phyloP scores from a whole-genome alignment of 495 filamentous ascomycete genomes.

The Bathelium albidoporum region DNA sequence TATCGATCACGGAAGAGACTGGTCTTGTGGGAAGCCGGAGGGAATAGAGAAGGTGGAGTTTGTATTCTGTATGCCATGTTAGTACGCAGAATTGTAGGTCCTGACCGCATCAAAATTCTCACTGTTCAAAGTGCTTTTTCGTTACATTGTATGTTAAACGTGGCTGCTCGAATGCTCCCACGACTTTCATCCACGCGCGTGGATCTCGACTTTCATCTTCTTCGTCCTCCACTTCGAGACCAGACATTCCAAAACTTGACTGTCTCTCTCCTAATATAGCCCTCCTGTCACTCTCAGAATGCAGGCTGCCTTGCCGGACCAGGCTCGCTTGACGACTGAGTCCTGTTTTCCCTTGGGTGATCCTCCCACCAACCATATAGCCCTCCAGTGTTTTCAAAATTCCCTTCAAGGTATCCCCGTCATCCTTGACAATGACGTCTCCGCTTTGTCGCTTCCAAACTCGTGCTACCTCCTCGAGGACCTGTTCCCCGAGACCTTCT shows the following conservation, averaged over 20 bases:
- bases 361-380: constrained; percentile 70
- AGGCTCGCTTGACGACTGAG: constrained; percentile 54
- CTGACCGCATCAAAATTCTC: background rate
- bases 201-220: constrained; percentile 49
- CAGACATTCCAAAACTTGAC: constrained; percentile 52
- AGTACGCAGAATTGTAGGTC: constrained; percentile 35
- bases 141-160: constrained; percentile 70
- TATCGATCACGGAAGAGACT: constrained; percentile 79
- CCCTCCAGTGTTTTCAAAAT: constrained; percentile 76
- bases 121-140: constrained; percentile 78
- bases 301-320: constrained; percentile 19
- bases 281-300: constrained; percentile 16
- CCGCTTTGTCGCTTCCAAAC: constrained; percentile 77
- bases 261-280: constrained; percentile 48
- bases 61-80: background rate
- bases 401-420: constrained; percentile 60
- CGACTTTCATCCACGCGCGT: constrained; percentile 65
- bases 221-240: constrained; percentile 51
- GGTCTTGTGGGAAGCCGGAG: constrained; percentile 70
- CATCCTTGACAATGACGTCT: constrained; percentile 78
- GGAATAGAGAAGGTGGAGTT: constrained; percentile 56
- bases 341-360: constrained; percentile 27
- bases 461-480: constrained; percentile 82
- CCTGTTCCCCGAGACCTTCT: constrained; percentile 82
- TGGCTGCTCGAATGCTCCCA: constrained; percentile 78